Evolutionary conservation across 129 eudicot genomes (phyloP), one percentile per base, ranked within the genome.

Genomic region (Flaveria ramosissima): DNA sequence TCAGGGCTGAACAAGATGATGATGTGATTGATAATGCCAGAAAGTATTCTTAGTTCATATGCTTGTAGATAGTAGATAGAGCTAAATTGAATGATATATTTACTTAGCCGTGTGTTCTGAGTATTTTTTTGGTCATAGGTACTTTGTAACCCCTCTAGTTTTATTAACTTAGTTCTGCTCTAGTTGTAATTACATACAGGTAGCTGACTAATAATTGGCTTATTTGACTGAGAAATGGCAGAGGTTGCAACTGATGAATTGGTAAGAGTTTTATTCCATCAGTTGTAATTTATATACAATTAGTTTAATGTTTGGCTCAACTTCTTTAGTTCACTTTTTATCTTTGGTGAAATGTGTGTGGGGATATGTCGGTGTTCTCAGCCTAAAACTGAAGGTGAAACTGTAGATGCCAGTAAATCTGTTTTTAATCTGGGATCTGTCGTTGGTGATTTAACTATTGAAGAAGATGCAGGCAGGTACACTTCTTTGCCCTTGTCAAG

Each of bases 381-480:
- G 83, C 81, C 14, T 62, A 84, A 81, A 62, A 41, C 83, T 45
- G 80, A 61, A 78, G 89, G 57, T 57, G 82, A 76, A 73, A 32
- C 83, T 20, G 64, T 48, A 41, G 88, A 78, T 70, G 79, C 81
- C 68, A 60, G 65, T 59, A 80, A 82, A 65, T 72, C 82, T 48
- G 83, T 77, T 41, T 78, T 92, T 69, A 92, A 90, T 83, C 78
- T 92, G 79, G 93, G 92, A 68, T 86, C 89, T 6, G 92, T 92
- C 72, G 92, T 88, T 75, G 96, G 92, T 60, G 96, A 92, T 79
- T 83, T 90, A 73, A 83, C 93, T 50, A 79, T 82, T 14, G 94
- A 89, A 52, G 98, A 90, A 32, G 98, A 89, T 71, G 82, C 74
- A 17, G 73, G 82, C 88, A 92, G 96, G 98, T 92, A 57, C 73